Conservation (phyloP, 768 basidiomycete genomes). For the Phallus indusiatus region DNA sequence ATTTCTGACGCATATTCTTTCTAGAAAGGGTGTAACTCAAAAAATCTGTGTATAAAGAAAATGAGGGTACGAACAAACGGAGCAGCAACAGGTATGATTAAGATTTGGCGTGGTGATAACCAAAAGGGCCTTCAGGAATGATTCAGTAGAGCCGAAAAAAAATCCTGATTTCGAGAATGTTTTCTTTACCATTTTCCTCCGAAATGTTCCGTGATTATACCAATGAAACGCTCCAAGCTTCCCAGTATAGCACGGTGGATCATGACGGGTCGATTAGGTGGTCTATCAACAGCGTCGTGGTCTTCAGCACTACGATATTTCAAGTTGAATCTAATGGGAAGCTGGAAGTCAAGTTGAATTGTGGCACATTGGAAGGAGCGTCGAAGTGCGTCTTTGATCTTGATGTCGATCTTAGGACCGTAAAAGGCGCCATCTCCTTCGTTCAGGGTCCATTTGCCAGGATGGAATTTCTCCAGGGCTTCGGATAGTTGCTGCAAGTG, state of each 20-base stretch:
- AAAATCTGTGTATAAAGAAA: neutral
- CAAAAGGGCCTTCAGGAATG: constrained; percentile 77
- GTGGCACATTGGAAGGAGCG: constrained; percentile 98
- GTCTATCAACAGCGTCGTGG: constrained; percentile 41
- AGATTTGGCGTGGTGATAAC: constrained; percentile 91
- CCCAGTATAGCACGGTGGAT: constrained; percentile 97
- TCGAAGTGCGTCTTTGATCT: constrained; percentile 82
- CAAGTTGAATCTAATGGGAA: constrained; percentile 93
- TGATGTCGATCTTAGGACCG: constrained; percentile 98
- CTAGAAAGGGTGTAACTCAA: constrained; percentile 29
- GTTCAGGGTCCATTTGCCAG: constrained; percentile 87
- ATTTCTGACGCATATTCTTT: constrained; percentile 87
- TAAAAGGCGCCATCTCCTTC: constrained; percentile 99
- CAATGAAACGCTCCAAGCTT: constrained; percentile 90
- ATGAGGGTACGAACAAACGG: constrained; percentile 57
- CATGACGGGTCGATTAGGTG: constrained; percentile 80
- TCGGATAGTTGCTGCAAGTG: constrained; percentile 61
- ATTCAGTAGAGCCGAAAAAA: neutral
- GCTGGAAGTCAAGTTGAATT: constrained; percentile 97
- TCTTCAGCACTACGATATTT: constrained; percentile 79
- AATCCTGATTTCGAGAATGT: neutral
- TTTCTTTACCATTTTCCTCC: constrained; percentile 85
- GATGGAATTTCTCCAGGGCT: constrained; percentile 77
- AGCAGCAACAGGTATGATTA: constrained; percentile 88
- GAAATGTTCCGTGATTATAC: constrained; percentile 94